A percentile compares a stretch with the other conserved stretches of the same genome.
These are phyloP conservation scores for Ascoidea tarda DNA, from an alignment of 805 yeast genomes.

Conservation along the genomic window DNA sequence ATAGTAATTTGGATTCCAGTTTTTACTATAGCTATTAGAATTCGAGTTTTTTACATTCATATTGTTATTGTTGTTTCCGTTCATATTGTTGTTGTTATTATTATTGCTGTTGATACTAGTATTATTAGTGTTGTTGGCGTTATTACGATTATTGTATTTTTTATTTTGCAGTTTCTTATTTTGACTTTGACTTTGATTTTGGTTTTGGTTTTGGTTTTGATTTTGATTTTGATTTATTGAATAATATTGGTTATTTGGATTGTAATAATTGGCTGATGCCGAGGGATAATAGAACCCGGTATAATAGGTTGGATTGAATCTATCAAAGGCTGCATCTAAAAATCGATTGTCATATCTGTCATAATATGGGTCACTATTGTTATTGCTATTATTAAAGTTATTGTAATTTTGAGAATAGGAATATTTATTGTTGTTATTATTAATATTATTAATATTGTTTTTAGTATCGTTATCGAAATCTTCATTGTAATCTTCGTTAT, in stretches of 20 bases:
- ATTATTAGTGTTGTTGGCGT: no score
- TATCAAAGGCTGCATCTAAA: not conserved
- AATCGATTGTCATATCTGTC: not conserved
- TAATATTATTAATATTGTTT: no score
- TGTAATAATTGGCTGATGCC: not conserved
- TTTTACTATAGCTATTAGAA: no score
- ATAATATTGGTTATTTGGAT: not conserved
- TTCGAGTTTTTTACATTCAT: no score
- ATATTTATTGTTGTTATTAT: no score
- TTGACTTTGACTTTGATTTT: not conserved
- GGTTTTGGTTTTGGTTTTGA: not conserved
- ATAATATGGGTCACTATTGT: no score
- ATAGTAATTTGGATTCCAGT: not conserved
- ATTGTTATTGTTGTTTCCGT: not conserved
- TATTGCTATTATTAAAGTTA: no score
- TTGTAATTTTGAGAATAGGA: not conserved
- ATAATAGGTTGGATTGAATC: not conserved
- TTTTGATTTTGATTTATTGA: not conserved
- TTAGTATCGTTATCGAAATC: not conserved
- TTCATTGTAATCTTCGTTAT: conserved; percentile 2
- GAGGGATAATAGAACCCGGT: not conserved
- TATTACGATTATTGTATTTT: not conserved
- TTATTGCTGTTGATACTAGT: not conserved
- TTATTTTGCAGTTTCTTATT: not conserved
- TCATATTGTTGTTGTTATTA: no score